Percentiles rank a stretch among this genome's conserved stretches.
These are phyloP conservation scores for Fulvia fulva DNA, from an alignment of 2,329 filamentous ascomycete genomes.

Conservation along the genomic window DNA sequence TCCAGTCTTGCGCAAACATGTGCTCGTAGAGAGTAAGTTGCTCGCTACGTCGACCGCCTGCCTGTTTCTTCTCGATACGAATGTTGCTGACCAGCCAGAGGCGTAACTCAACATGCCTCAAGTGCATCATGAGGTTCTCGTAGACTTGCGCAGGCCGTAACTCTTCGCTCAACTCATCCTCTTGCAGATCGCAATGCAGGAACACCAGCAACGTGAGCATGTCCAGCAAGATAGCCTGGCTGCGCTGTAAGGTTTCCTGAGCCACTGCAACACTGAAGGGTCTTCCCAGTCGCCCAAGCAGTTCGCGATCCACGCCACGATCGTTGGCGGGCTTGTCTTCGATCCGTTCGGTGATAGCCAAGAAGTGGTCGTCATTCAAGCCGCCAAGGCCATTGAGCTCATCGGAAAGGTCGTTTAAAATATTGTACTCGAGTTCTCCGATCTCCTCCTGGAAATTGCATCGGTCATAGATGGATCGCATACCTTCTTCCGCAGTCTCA, in stretches of 20 bases:
- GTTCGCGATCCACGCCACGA: conserved; percentile 40
- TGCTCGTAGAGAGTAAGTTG: conserved; percentile 36
- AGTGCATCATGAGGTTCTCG: conserved; percentile 62
- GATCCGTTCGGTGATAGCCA: conserved; percentile 49
- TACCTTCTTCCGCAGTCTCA: conserved; percentile 58
- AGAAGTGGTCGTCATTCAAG: conserved; percentile 50
- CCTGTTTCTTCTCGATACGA: conserved; percentile 42
- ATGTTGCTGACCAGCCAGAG: conserved; percentile 56
- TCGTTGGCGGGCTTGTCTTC: conserved; percentile 36
- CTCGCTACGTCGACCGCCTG: neutral
- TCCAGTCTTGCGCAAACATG: conserved; percentile 41
- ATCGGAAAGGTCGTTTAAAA: conserved; percentile 66
- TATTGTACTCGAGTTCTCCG: conserved; percentile 73
- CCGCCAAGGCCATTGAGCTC: conserved; percentile 56
- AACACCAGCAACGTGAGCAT: conserved; percentile 79
- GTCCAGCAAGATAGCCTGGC: conserved; percentile 72
- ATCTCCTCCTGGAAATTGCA: conserved; percentile 75
- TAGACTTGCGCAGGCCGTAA: conserved; percentile 63
- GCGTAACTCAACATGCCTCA: conserved; percentile 71
- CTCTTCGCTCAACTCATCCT: conserved; percentile 63
- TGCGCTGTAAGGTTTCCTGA: conserved; percentile 71
- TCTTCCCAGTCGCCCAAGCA: conserved; percentile 70
- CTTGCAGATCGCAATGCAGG: conserved; percentile 77
- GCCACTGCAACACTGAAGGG: conserved; percentile 71
- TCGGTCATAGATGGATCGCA: conserved; percentile 73